Evolutionary conservation across 2,329 filamentous ascomycete genomes (phyloP), one percentile per base, ranked within the genome.

Genomic region (Diaporthe vexans): DNA sequence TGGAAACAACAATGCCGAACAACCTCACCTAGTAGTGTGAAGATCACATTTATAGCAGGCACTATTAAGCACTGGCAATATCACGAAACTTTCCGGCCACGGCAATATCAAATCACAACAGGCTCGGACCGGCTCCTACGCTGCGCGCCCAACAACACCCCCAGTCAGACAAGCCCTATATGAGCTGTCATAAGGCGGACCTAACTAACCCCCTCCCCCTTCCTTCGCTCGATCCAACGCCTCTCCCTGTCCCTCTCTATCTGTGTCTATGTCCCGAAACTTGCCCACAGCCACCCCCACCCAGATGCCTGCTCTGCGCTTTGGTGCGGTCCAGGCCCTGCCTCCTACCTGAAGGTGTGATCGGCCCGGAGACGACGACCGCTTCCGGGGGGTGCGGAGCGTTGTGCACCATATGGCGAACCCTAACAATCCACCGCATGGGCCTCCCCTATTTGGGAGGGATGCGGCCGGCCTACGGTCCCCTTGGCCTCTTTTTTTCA

Each of bases 21-120:
- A 37, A 5, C 19, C 35, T 37, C 19, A 19, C 40, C 19, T 26
- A 19, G 46, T 9, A 24, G 11, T 40, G 13, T 26, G 63, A 67
- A 67, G 63, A 67, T 67, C 63, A 33, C 29, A 52, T 37, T 26
- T 21, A 67, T 54, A 67, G 21, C 63, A 67, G 46, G 46, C 63
- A 17, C 29, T n/a, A 35, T 67, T 24, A 24, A 35, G 29, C n/a
- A n/a, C n/a, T n/a, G n/a, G n/a, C 21, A 24, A 13, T 37, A 33
- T n/a, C 13, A 67, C 29, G 43, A 29, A 67, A 67, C 21, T 10
- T 67, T 37, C 13, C 33, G 46, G 13, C 46, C 21, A 52, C 29
- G 63, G 63, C 63, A 67, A 52, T 67, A 37, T 67, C 61, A 67
- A 67, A 67, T 52, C 61, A 67, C 26, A 26, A 7, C 29, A 37